Base-by-base conservation (phyloP, 306 rosid genomes). In the Pterocarpus santalinus region DNA sequence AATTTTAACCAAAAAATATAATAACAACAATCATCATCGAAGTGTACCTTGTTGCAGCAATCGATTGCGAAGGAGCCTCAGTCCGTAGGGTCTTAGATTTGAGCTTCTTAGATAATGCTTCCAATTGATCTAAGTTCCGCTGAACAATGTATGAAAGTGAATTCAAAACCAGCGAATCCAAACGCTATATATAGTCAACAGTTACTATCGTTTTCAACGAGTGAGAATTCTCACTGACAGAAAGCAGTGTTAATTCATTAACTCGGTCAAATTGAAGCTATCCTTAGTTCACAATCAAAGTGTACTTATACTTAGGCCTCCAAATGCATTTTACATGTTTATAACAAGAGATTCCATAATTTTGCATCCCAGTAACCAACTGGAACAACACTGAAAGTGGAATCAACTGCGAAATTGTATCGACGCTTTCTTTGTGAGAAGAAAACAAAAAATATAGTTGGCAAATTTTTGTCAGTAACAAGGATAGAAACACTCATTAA, bases 61-160 rank as follows among this genome's bases (percentile, higher is more conserved):
- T 86, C 33, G 98, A 93, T 76, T 93, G 97, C 17, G 97, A 91
- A 63, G 98, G 97, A 11, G 96, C 92, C 86, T 95, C 99, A 1
- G 91, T 80, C 88, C 99, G 84, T 43, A 91, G 60, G 17, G 96
- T 90, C 82, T 91, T 95, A n/a, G 99, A 93, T 89, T 91, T 95
- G 82, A 95, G 97, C 89, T 95, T 95, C 92, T 93, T 95, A 35
- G 99, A 95, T 61, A 95, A 87, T 22, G 92, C 90, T 84, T 95
- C 99, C n/a, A 95, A 88, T 82, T 95, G 99, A 81, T 95, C 98
- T 43, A 95, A 90, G 87, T 95, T 93, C 76, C 99, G 90, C 98
- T 95, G 89, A 76, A 87, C 83, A 68, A 81, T 32, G 53, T 13
- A 72, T 5, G 22, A 30, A 65, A 43, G 35, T 55, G 9, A 77